Percentiles rank a stretch among this genome's conserved stretches.
phyloP scores from a whole-genome alignment of 164 flowering plant species.

The Nymphaea thermarum region DNA sequence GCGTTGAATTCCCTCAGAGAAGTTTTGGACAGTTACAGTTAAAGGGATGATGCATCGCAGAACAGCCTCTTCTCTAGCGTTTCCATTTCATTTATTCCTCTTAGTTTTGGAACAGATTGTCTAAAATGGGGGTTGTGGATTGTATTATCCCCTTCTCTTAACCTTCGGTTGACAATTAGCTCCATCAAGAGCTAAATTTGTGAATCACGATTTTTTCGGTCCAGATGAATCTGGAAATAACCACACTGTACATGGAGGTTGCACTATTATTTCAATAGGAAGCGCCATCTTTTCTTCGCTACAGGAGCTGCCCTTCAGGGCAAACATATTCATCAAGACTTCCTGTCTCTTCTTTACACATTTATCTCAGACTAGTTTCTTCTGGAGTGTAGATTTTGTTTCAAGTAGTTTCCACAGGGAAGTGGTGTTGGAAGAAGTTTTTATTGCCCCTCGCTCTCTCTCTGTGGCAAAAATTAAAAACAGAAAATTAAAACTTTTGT shows the following conservation, averaged over 20 bases:
- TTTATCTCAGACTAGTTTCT: too few relatives aligned
- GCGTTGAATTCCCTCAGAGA: conserved; percentile 72
- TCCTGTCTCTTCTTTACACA: too few relatives aligned
- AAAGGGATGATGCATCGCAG: neutral
- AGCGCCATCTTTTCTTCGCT: too few relatives aligned
- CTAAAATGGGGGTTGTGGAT: neutral
- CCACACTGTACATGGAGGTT: neutral
- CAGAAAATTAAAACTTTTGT: too few relatives aligned
- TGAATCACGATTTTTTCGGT: neutral
- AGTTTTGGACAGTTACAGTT: conserved; percentile 36
- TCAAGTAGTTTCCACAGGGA: too few relatives aligned
- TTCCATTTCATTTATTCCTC: neutral
- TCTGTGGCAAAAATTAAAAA: too few relatives aligned
- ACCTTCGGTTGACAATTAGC: neutral
- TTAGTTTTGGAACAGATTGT: neutral
- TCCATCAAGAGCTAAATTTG: neutral
- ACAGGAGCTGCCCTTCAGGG: too few relatives aligned
- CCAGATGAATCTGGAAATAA: neutral
- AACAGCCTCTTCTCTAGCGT: neutral
- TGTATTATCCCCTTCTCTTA: neutral
- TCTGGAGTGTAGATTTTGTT: too few relatives aligned
- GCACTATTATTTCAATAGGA: too few relatives aligned
- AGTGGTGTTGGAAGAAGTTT: too few relatives aligned
- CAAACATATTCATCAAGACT: too few relatives aligned
- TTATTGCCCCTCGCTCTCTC: too few relatives aligned